Percentiles rank a stretch among this genome's conserved stretches.
These are phyloP conservation scores for Ogataea trehalophila DNA, from an alignment of 805 yeast genomes.

Conservation along the genomic window DNA sequence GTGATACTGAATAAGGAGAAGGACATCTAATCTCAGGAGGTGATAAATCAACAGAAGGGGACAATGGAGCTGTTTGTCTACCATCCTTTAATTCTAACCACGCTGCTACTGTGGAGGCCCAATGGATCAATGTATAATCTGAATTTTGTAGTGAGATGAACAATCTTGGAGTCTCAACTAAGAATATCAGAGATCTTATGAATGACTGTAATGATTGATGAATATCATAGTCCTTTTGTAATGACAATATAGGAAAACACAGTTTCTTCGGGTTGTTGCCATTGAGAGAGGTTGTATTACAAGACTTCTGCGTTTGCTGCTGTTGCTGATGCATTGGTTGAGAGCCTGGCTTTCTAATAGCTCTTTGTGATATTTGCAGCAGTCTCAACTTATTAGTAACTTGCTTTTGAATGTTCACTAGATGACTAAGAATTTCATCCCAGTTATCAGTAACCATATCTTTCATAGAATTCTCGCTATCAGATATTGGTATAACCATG, in stretches of 20 bases:
- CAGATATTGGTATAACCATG: conserved; percentile 40
- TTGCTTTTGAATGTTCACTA: conserved; percentile 36
- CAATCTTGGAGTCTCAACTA: conserved; percentile 43
- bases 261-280: conserved; percentile 24
- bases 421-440: conserved; percentile 39
- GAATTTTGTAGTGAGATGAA: conserved; percentile 37
- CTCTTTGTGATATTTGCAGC: conserved; percentile 5
- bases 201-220: conserved; percentile 33
- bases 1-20: conserved; percentile 4
- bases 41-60: neutral
- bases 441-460: conserved; percentile 46
- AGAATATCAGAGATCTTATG: conserved; percentile 34
- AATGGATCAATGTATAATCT: conserved; percentile 38
- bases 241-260: conserved; percentile 32
- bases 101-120: conserved; percentile 48
- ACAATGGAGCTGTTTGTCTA: conserved; percentile 6
- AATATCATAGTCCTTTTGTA: conserved; percentile 44
- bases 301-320: neutral
- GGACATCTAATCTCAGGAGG: conserved; percentile 6
- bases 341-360: conserved; percentile 3
- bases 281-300: neutral
- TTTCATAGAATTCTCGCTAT: conserved; percentile 20
- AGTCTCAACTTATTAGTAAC: conserved; percentile 34
- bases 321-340: neutral
- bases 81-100: conserved; percentile 56